Base-by-base conservation (phyloP, 169 alveolate genomes). In the Theileria orientalis region DNA sequence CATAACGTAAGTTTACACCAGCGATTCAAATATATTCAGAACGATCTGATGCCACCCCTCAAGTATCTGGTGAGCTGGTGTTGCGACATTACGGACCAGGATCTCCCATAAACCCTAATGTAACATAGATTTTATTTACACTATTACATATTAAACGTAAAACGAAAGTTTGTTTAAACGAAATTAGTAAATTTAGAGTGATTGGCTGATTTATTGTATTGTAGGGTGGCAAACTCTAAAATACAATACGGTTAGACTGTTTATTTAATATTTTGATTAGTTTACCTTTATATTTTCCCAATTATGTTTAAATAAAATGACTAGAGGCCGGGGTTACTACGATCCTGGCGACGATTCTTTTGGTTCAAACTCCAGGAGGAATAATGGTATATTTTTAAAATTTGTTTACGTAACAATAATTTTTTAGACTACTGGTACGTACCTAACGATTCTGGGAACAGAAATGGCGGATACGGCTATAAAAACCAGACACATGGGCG, bases 61-160 rank as follows among this genome's bases (percentile, higher is more conserved):
- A 84, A 84, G 51, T 83, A 88, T 54, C 84, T 88, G 33, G 90
- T 87, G 25, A 69, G 87, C 74, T 88, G 93, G 93, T 88, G 93
- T 74, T 88, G 93, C 59, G 91, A 88, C 75, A 88, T 88, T 51
- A 68, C 93, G 2, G 91, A 88, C 64, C 70, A 83, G 77, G 90
- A 83, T 69, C 64, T 88, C 40, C 72, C 76, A 68, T 86, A 75
- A 70, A 30, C 63, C 9, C 32, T 30, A 56, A n/a, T n/a, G n/a
- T n/a, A n/a, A 33, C 19, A 72, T n/a, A 44, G 16, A 14, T 44
- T 44, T 44, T 16, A 14, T 16, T n/a, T 16, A 44, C n/a, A n/a
- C n/a, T n/a, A n/a, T n/a, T n/a, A n/a, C n/a, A n/a, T n/a, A n/a
- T n/a, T n/a, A n/a, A n/a, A n/a, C n/a, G n/a, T n/a, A n/a, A n/a